Evolutionary conservation across 768 basidiomycete genomes (phyloP), one percentile per base, ranked within the genome.

Genomic region (Cystofilobasidium ferigula): DNA sequence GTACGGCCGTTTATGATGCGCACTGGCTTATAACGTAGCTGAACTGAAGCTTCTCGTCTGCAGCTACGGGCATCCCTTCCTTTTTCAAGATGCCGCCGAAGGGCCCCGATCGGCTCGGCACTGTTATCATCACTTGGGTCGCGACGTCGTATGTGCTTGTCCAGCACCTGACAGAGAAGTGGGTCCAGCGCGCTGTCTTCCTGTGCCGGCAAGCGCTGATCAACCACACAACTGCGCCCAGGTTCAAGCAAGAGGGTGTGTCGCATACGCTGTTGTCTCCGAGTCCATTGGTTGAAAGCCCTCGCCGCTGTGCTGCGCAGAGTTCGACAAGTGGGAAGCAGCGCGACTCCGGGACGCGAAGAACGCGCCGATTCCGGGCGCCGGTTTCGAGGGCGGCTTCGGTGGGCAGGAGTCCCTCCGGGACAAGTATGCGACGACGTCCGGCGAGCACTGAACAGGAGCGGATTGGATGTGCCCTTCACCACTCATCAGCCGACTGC

Each of bases 381-480:
- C 34, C 35, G 38, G 48, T 4, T 64, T 47, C 16, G 65, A 67
- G 53, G 48, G 59, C 34, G 65, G 65, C 20, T 61, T 67, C 28
- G 65, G 65, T 7, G 65, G 65, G 6, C 65, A 67, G 53, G 65
- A 67, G 53, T 36, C 28, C n/a, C n/a, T 67, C 26, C 47, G 26
- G 42, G 60, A 67, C 53, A 67, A 67, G 59, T 61, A 61, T 42
- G 65, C 65, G 22, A 67, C 65, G 16, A 67, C 65, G 30, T 43
- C 47, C 24, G 65, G 65, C 36, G 65, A 67, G 22, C 65, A 67
- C 35, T 67, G 60, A 56, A 8, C 35, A 13, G 13, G 47, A 48
- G n/a, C n/a, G 13, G 47, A 9, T 7, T 4, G 4, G n/a, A n/a
- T n/a, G n/a, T n/a, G n/a, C n/a, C n/a, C n/a, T n/a, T n/a, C n/a